phyloP scores from a whole-genome alignment of 306 rosid genomes.

The Acacia confusa region DNA sequence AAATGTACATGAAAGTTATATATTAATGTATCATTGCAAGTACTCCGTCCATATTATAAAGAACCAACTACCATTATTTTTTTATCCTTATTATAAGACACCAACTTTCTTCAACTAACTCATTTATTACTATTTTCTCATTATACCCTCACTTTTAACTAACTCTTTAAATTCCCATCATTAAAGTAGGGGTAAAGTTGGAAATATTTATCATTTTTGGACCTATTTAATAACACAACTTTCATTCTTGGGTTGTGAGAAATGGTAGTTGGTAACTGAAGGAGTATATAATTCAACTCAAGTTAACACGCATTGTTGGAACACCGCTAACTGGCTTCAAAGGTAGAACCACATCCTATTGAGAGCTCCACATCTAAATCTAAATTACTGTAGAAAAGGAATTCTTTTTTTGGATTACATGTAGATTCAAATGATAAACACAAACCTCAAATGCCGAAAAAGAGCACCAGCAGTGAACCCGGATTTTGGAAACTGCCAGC shows the following conservation, averaged over 20 bases:
- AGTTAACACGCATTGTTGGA: background rate
- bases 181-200: too few relatives aligned
- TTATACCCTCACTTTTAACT: too few relatives aligned
- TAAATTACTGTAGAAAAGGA: background rate
- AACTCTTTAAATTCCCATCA: too few relatives aligned
- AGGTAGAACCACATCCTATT: background rate
- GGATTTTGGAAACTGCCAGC: constrained; percentile 81
- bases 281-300: background rate
- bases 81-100: too few relatives aligned
- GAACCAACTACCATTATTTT: too few relatives aligned
- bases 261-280: too few relatives aligned
- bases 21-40: background rate
- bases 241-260: too few relatives aligned
- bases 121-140: too few relatives aligned
- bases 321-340: background rate
- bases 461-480: constrained; percentile 66
- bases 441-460: constrained; percentile 78
- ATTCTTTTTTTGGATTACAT: background rate
- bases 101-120: too few relatives aligned
- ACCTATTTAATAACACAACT: too few relatives aligned
- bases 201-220: too few relatives aligned
- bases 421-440: background rate
- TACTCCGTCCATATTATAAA: too few relatives aligned
- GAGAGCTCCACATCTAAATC: background rate
- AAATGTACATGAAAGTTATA: background rate